Base-by-base conservation (phyloP, 257 asterid species). In the Solanum verrucosum region DNA sequence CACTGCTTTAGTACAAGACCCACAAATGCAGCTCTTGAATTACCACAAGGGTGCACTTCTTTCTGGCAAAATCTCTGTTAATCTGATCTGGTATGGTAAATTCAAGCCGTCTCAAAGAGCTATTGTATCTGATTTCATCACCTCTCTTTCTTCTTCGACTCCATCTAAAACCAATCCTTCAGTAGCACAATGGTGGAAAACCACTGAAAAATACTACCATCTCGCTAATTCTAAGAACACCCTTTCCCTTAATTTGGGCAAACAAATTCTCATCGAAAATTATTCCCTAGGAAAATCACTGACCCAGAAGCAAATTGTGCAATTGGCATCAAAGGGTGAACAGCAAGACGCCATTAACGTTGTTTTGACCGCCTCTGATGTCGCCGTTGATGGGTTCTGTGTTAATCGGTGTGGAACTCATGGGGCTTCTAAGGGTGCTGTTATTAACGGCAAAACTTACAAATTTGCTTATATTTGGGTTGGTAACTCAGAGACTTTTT, bases 401-500 rank as follows among this genome's bases (percentile, higher is more conserved):
- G 79, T 91, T 38, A 93, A 90, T 89, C 88, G 95, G 0, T 95
- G 98, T 85, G 98, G 98, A 9, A 83, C 94, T 11, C 98, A 95
- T 89, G 95, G 96, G 3, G 85, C 92, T 23, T 89, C 93, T 21
- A 90, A 90, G 20, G 88, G 88, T 14, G 38, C 88, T 1, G 1
- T 31, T n/a, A 88, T 87, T 0, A 87, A 87, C 1, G 95, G 95
- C 0, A 93, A 91, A 38, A 91, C 79, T 37, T 23, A 89, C 84
- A 91, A 90, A 74, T 94, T 94, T 74, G 98, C 98, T 10, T 94
- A 93, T 91, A 91, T 94, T 29, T 94, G 98, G 98, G 96, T 94
- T 0, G 98, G 98, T 2, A 93, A 94, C 89, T 90, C 98, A 0
- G 96, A 92, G 9, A 90, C 90, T 0, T 92, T 90, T 9, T 94